Evolutionary conservation across 1,284 basidiomycete species (phyloP), one percentile per base, ranked within the genome.

Genomic region (Ganoderma lingzhi): DNA sequence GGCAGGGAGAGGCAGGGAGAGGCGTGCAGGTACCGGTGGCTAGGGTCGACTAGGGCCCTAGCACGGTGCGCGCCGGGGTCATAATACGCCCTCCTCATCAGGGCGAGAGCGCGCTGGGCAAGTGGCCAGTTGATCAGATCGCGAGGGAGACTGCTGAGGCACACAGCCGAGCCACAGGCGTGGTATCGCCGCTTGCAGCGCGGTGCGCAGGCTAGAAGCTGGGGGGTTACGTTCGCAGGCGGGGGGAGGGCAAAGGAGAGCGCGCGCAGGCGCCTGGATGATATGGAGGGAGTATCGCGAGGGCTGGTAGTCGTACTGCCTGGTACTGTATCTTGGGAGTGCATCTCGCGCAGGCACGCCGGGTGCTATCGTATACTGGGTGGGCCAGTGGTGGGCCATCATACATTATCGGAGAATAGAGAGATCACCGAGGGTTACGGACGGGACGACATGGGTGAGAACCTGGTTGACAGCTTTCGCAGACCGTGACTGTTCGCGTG

Each of bases 371-470:
- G 15, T 12, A 23, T 23, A 23, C 23, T 23, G 23, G 23, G 23
- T 23, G 23, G 23, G 32, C 15, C n/a, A 37, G 39, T 19, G 37
- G 23, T 41, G 32, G 44, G 58, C 19, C 12, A 51, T 56, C 62
- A 58, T 45, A 42, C 28, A 59, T 56, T 56, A 60, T 72, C 71
- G 71, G 71, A 72, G 71, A 72, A 70, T 59, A 72, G 66, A 72
- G 71, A 72, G 71, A 72, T 72, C 67, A 68, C 71, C 71, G 71
- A 72, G 67, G 23, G 15, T 3, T 44, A n/a, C 41, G 56, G 35
- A 58, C 42, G 44, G 42, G 62, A 37, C 35, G 48, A 51, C 48
- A 51, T n/a, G 37, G n/a, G 58, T 32, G 32, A 56, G 55, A 32
- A 35, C 55, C 17, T 19, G 28, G 55, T 30, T 56, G 55, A 56